Conservation (phyloP, 768 basidiomycete genomes). For the Brasilioporus rufonigricans region DNA sequence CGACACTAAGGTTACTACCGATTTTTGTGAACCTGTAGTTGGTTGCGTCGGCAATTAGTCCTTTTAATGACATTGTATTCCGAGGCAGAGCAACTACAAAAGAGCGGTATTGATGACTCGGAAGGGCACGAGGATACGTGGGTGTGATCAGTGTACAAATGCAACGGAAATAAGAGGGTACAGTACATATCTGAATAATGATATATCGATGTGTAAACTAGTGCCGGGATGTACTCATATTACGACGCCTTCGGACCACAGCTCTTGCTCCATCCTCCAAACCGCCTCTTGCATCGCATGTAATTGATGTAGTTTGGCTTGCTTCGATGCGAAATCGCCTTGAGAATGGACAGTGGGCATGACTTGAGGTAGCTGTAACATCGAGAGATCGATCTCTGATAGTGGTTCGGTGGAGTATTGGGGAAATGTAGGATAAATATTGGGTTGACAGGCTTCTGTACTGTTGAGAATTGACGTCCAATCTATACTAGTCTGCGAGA, state of each 20-base stretch:
- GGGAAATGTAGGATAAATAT: not conserved
- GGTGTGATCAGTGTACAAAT: not conserved
- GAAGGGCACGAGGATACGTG: not conserved
- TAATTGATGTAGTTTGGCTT: conserved; percentile 18
- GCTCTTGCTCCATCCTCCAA: conserved; percentile 33
- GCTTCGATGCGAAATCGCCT: conserved; percentile 5
- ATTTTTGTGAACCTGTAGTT: not conserved
- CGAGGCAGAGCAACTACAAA: not conserved
- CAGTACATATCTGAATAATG: conserved; percentile 21
- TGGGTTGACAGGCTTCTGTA: not conserved
- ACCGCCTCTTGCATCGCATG: conserved; percentile 35
- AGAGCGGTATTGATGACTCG: not conserved
- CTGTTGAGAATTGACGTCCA: conserved; percentile 16
- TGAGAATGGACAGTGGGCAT: not conserved
- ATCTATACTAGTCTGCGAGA: conserved; percentile 3
- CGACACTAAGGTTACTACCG: conserved; percentile 47
- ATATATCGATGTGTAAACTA: conserved; percentile 9
- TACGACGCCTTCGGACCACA: conserved; percentile 22
- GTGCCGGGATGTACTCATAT: conserved; percentile 1
- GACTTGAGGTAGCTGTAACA: conserved; percentile 20
- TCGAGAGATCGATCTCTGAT: conserved; percentile 26
- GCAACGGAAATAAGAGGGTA: not conserved
- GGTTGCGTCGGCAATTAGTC: too few relatives aligned
- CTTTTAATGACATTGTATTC: not conserved
- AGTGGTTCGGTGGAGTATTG: conserved; percentile 3